Base-by-base conservation (phyloP, 257 asterid species). In the Solanum appendiculatum region DNA sequence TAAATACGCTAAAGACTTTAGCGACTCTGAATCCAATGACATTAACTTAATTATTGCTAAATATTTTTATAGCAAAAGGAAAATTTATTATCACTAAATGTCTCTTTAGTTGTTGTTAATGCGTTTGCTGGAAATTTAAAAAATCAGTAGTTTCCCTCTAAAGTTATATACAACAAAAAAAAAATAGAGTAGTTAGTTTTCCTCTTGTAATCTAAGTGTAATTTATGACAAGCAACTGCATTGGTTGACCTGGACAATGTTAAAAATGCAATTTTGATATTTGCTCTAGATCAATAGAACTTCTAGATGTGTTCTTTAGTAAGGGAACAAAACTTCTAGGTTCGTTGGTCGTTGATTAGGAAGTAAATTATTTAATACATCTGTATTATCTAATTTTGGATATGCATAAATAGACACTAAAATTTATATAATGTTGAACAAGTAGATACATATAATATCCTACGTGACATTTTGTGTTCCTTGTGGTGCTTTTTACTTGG, bases 21-120 rank as follows among this genome's bases (percentile, higher is more conserved):
- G 14, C 3, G 0, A 23, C 11, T n/a, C 1, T 10, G 31, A 60
- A 9, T 60, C 0, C 1, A n/a, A 60, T 9, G 3, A 10, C 7
- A 60, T 4, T n/a, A 23, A 60, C 69, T 60, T 2, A 60, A 60
- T 4, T n/a, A 11, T 1, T 27, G 0, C 0, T 60, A 60, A 23
- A 60, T 56, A 0, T 4, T 58, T 58, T 60, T 9, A 0, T 15
- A n/a, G 2, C 3, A n/a, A 60, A 60, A 23, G 25, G 0, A 60
- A 60, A n/a, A 23, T 0, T n/a, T 60, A 60, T 23, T 23, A 60
- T 60, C 31, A 9, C 31, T 60, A 0, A 60, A 60, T 23, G 15
- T 60, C 14, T 60, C 2, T 23, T 58, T 9, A 21, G 29, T 9
- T 60, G 68, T 60, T 23, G 69, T 3, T 60, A 4, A 15, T 60